Conservation (phyloP, 768 basidiomycete species). For the Pleurotus giganteus region DNA sequence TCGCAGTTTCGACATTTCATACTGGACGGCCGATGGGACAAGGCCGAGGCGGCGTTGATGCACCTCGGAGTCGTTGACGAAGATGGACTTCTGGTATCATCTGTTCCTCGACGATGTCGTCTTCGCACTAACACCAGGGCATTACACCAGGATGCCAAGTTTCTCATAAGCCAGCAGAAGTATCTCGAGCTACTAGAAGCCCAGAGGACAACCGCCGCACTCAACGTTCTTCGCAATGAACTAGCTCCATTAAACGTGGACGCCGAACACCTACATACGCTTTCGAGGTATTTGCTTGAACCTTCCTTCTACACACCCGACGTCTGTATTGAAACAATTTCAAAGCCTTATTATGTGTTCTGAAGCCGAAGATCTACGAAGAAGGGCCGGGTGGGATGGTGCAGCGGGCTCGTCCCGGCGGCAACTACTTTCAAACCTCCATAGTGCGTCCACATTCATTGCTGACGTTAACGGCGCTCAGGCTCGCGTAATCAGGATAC, state of each 20-base stretch:
- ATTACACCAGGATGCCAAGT: slow-evolving; percentile 64
- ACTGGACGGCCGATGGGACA: slow-evolving; percentile 75
- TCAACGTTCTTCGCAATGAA: slow-evolving; percentile 85
- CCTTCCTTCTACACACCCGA: background rate
- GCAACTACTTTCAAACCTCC: slow-evolving; percentile 72
- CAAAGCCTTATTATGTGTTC: slow-evolving; percentile 90
- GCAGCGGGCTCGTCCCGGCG: slow-evolving; percentile 76
- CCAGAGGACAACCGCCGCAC: slow-evolving; percentile 73
- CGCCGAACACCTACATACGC: slow-evolving; percentile 75
- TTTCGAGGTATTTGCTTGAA: slow-evolving; percentile 70
- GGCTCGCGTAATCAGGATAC: slow-evolving; percentile 51
- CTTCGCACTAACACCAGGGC: background rate
- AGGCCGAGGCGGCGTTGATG: slow-evolving; percentile 68
- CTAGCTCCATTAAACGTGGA: slow-evolving; percentile 81
- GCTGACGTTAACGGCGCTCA: slow-evolving; percentile 9
- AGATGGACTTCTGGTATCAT: slow-evolving; percentile 66
- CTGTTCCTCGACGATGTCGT: background rate
- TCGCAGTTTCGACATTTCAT: slow-evolving; percentile 79
- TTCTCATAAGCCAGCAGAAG: slow-evolving; percentile 92
- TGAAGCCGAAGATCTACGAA: slow-evolving; percentile 77
- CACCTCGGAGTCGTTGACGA: slow-evolving; percentile 68
- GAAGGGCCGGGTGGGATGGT: slow-evolving; percentile 87
- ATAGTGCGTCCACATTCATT: slow-evolving; percentile 52
- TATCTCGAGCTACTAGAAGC: slow-evolving; percentile 91
- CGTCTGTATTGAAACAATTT: background rate